phyloP scores from a whole-genome alignment of 23 red algal species.

The Gracilaria domingensis region DNA sequence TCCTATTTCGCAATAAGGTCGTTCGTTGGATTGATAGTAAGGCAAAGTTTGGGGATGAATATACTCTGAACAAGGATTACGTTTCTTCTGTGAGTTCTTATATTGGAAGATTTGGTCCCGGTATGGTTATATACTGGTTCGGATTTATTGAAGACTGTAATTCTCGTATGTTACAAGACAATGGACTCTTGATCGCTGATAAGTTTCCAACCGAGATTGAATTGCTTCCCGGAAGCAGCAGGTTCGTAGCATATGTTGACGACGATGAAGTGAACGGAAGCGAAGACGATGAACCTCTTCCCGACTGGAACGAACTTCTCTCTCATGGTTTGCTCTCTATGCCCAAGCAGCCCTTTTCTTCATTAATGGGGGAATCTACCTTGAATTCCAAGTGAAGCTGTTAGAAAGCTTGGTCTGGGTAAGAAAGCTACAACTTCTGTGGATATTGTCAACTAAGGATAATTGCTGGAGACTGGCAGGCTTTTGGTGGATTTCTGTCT shows the following conservation, averaged over 20 bases:
- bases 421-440: no score
- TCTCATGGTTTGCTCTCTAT: background rate
- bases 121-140: constrained; percentile 91
- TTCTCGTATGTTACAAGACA: constrained; percentile 69
- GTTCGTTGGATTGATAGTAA: constrained; percentile 80
- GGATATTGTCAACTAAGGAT: no score
- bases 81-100: constrained; percentile 78
- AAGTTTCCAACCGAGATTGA: constrained; percentile 60
- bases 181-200: constrained; percentile 71
- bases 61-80: constrained; percentile 81
- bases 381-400: no score
- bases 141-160: constrained; percentile 81
- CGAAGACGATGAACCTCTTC: background rate
- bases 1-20: constrained; percentile 48
- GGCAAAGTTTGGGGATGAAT: constrained; percentile 88
- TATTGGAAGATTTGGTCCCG: constrained; percentile 84
- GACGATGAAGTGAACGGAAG: constrained; percentile 18
- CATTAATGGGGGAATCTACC: no score
- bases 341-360: background rate
- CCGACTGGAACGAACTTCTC: background rate
- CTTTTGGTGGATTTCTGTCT: no score
- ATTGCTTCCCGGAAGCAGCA: constrained; percentile 44
- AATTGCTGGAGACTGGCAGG: no score
- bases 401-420: no score
- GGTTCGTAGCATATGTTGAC: background rate